Evolutionary conservation across 2,329 filamentous ascomycete genomes (phyloP).

Genomic region (Basipetospora chlamydospora): DNA sequence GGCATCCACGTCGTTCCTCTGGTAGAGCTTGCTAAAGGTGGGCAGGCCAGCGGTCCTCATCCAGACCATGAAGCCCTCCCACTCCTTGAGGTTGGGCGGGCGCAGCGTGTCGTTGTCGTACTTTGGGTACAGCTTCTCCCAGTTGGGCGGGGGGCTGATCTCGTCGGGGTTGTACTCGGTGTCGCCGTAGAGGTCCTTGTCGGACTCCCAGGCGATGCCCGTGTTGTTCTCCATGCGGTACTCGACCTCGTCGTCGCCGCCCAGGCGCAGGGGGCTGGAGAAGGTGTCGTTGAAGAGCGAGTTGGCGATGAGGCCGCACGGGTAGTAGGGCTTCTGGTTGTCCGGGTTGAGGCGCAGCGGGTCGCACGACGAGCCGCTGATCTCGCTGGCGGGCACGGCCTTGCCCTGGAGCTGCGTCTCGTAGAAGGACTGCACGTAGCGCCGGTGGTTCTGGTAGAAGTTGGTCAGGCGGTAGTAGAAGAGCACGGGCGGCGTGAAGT

Average conservation of each 20-base stretch:
- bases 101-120: slow-evolving; percentile 51
- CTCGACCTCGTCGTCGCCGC: slow-evolving; percentile 24
- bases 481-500: slow-evolving; percentile 67
- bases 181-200: slow-evolving; percentile 62
- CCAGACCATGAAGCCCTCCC: slow-evolving; percentile 92
- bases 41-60: slow-evolving; percentile 94
- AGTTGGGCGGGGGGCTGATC: slow-evolving; percentile 76
- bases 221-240: slow-evolving; percentile 64
- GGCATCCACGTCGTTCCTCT: slow-evolving; percentile 57
- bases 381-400: slow-evolving; percentile 40
- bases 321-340: slow-evolving; percentile 65
- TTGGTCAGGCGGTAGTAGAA: slow-evolving; percentile 95
- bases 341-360: slow-evolving; percentile 46
- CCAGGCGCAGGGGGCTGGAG: slow-evolving; percentile 45
- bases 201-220: slow-evolving; percentile 76
- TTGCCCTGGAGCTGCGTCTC: slow-evolving; percentile 66
- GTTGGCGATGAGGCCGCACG: slow-evolving; percentile 91
- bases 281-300: slow-evolving; percentile 96
- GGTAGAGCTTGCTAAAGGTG: slow-evolving; percentile 84
- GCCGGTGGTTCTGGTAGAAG: slow-evolving; percentile 97
- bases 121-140: slow-evolving; percentile 54
- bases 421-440: slow-evolving; percentile 85
- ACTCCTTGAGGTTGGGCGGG: slow-evolving; percentile 57
- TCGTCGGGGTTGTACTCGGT: slow-evolving; percentile 50
- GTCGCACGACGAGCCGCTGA: slow-evolving; percentile 57